phyloP scores from a whole-genome alignment of 805 yeast genomes.

The Yamadazyma takamatsuzukensis region DNA sequence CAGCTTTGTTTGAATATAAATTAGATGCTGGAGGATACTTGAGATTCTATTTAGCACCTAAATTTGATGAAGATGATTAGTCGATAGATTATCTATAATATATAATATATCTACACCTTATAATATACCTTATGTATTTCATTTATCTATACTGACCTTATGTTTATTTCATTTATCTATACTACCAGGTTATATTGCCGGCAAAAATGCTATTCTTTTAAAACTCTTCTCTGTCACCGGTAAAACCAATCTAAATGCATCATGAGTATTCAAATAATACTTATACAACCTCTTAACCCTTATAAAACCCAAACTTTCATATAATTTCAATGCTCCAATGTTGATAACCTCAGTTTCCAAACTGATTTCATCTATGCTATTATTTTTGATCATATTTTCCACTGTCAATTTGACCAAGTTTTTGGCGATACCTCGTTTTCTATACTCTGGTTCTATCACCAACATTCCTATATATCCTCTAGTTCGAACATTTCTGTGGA shows the following conservation, averaged over 20 bases:
- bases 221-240: constrained; percentile 61
- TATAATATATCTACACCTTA: too few relatives aligned
- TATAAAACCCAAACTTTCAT: constrained; percentile 74
- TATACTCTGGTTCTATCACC: constrained; percentile 66
- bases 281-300: constrained; percentile 73
- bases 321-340: constrained; percentile 60
- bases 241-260: constrained; percentile 81
- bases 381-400: constrained; percentile 56
- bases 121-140: too few relatives aligned
- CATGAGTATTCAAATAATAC: constrained; percentile 89
- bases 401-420: constrained; percentile 60
- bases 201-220: constrained; percentile 42
- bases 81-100: too few relatives aligned
- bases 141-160: too few relatives aligned
- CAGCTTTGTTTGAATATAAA: constrained; percentile 90
- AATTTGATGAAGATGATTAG: constrained; percentile 87
- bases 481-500: constrained; percentile 65
- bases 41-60: constrained; percentile 96
- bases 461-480: constrained; percentile 97
- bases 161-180: too few relatives aligned
- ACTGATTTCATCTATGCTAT: constrained; percentile 80
- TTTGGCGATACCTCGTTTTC: constrained; percentile 84
- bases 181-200: too few relatives aligned
- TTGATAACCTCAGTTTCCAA: constrained; percentile 90
- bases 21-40: constrained; percentile 83